Evolutionary conservation across 2,329 filamentous ascomycete genomes (phyloP).

Genomic region (Pseudocercospora pini-densiflorae): DNA sequence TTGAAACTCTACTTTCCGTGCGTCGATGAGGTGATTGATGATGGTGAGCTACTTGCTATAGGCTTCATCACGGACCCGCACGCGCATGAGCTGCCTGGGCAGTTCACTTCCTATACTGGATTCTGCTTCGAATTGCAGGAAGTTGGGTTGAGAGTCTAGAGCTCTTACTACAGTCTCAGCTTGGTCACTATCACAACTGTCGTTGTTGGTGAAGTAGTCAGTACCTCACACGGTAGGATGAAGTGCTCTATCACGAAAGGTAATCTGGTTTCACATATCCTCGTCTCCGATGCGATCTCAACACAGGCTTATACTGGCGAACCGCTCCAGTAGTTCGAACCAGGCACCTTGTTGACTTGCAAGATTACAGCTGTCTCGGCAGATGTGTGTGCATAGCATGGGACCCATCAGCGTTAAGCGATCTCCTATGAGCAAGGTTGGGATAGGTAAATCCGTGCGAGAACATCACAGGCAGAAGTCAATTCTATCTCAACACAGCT

Average conservation of each 20-base stretch:
- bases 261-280: conserved; percentile 5
- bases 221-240: neutral
- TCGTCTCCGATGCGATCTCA: conserved; percentile 9
- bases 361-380: conserved; percentile 14
- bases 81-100: neutral
- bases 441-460: neutral
- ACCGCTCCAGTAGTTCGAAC: conserved; percentile 4
- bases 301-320: neutral
- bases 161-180: neutral
- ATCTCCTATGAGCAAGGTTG: conserved; percentile 5
- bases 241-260: conserved; percentile 9
- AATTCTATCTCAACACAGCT: neutral
- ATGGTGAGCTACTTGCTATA: conserved; percentile 22
- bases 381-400: conserved; percentile 8
- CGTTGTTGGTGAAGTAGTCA: neutral
- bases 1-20: neutral
- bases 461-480: neutral
- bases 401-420: conserved; percentile 12
- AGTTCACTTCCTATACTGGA: neutral
- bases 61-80: conserved; percentile 34
- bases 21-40: neutral
- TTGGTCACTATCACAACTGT: neutral
- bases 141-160: neutral
- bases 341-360: conserved; percentile 7
- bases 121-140: neutral